Percentiles rank a stretch among this genome's conserved stretches.
Conservation (phyloP, 257 asterid species). For the Primulina tabacum region DNA sequence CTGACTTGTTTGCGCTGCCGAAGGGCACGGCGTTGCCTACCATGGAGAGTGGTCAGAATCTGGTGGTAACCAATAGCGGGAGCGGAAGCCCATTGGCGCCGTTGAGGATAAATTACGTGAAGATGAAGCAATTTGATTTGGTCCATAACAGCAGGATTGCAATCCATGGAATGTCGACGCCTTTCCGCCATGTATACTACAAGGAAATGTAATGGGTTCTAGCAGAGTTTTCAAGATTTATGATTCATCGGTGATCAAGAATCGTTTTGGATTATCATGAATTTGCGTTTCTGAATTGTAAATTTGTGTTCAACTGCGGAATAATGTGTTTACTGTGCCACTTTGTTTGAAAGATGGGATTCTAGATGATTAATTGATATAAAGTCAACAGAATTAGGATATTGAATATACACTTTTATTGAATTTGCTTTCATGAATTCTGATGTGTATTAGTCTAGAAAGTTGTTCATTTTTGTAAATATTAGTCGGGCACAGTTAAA, state of each 20-base stretch:
- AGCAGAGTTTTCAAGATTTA: background rate
- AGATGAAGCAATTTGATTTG: slow-evolving; percentile 45
- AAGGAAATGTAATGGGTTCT: background rate
- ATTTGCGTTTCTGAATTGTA: background rate
- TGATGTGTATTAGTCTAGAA: too few species aligned
- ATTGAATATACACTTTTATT: too few species aligned
- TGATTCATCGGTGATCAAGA: background rate
- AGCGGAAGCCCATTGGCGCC: slow-evolving; percentile 59
- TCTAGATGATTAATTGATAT: too few species aligned
- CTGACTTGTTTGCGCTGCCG: slow-evolving; percentile 43
- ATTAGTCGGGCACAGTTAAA: too few species aligned
- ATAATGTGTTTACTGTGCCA: too few species aligned
- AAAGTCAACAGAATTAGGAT: too few species aligned
- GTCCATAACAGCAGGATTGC: slow-evolving; percentile 58
- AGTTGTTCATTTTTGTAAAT: too few species aligned
- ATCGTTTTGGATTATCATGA: background rate
- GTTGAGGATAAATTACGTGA: slow-evolving; percentile 65
- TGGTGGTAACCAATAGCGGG: slow-evolving; percentile 67
- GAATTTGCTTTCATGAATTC: too few species aligned
- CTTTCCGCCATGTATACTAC: slow-evolving; percentile 40
- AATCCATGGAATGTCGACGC: slow-evolving; percentile 60
- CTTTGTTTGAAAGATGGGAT: too few species aligned
- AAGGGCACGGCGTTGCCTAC: slow-evolving; percentile 48
- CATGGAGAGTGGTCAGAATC: slow-evolving; percentile 44
- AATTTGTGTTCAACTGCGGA: background rate